A percentile compares a stretch with the other conserved stretches of the same genome.
These are phyloP conservation scores for Acmispon strigosus DNA, from an alignment of 306 rosid species.

Conservation along the genomic window DNA sequence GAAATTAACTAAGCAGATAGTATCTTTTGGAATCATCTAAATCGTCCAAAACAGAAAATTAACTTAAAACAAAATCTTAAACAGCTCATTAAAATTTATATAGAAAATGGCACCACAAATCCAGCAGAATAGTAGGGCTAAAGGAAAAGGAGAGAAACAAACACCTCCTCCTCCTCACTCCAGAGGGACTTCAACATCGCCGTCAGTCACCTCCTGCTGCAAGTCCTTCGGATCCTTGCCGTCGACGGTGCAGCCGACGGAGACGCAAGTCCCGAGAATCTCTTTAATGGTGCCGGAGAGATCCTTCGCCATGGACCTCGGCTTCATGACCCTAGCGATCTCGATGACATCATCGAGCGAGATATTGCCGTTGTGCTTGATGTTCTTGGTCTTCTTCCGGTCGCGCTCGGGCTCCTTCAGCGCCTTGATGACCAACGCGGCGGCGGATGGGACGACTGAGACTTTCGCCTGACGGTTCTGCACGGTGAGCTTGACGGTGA, in stretches of 20 bases:
- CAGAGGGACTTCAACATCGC: slow-evolving; percentile 72
- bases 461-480: slow-evolving; percentile 96
- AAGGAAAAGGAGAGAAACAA: background rate
- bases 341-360: slow-evolving; percentile 86
- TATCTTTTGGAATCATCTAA: slow-evolving; percentile 28
- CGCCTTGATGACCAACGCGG: slow-evolving; percentile 83
- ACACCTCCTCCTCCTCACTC: slow-evolving; percentile 41
- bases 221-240: slow-evolving; percentile 83
- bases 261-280: slow-evolving; percentile 80
- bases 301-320: slow-evolving; percentile 86
- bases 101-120: slow-evolving; percentile 9
- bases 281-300: slow-evolving; percentile 68
- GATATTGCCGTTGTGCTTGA: slow-evolving; percentile 78
- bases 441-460: slow-evolving; percentile 86
- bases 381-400: slow-evolving; percentile 73
- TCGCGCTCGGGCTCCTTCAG: slow-evolving; percentile 89
- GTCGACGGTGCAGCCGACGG: slow-evolving; percentile 87
- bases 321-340: slow-evolving; percentile 70
- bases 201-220: slow-evolving; percentile 76
- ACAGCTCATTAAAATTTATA: slow-evolving; percentile 23
- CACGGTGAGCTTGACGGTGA: slow-evolving; percentile 86
- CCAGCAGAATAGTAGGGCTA: background rate
- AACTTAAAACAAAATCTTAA: slow-evolving; percentile 4
- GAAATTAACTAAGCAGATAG: slow-evolving; percentile 6
- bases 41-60: slow-evolving; percentile 23